Conservation (phyloP, 169 alveolate genomes). For the Eimeria praecox region DNA sequence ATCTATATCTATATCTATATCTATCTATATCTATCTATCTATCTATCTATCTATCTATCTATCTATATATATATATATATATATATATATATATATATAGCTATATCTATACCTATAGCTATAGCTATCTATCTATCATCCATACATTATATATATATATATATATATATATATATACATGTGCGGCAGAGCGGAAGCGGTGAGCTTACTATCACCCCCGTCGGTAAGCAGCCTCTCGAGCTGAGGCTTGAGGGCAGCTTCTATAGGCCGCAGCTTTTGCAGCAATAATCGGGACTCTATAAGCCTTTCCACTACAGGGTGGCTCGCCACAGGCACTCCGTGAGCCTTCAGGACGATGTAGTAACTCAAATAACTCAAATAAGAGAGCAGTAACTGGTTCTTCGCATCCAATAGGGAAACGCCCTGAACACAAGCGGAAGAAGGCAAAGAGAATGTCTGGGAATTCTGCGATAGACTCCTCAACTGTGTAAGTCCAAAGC, state of each 20-base stretch:
- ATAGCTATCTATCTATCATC: no score
- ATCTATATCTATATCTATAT: neutral
- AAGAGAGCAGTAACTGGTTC: conserved; percentile 87
- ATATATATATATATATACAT: neutral
- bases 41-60: neutral
- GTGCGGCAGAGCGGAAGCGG: no score
- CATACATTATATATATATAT: no score
- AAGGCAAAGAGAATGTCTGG: neutral
- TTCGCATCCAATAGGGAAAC: conserved; percentile 86
- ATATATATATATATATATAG: neutral
- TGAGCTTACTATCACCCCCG: neutral
- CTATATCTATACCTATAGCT: neutral
- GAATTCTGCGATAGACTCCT: neutral
- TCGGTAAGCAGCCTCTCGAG: conserved; percentile 82
- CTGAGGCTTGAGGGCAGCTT: conserved; percentile 85
- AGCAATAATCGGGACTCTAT: conserved; percentile 86
- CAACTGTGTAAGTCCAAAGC: neutral
- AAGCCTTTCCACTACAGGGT: conserved; percentile 87
- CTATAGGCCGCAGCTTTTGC: conserved; percentile 88
- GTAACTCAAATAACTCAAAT: conserved; percentile 86
- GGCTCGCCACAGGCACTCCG: conserved; percentile 85
- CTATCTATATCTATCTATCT: neutral
- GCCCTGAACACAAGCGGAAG: conserved; percentile 83
- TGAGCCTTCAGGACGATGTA: conserved; percentile 87
- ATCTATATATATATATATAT: neutral